A percentile compares a stretch with the other conserved stretches of the same genome.
These are phyloP conservation scores for Chaetomiaceae sp. DNA, from an alignment of 2,329 filamentous ascomycete genomes.

Conservation along the genomic window DNA sequence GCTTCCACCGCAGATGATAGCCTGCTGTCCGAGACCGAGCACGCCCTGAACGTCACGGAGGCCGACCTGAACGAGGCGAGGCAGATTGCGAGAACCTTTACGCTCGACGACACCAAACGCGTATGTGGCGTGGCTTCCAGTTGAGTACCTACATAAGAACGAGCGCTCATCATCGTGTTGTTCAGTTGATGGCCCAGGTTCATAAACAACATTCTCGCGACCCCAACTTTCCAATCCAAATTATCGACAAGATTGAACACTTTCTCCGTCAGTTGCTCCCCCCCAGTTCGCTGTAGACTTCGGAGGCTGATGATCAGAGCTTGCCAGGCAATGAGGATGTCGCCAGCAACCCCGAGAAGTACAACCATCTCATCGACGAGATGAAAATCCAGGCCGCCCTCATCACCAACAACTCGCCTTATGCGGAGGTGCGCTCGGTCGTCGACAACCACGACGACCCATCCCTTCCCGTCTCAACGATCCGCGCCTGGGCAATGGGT, in stretches of 20 bases:
- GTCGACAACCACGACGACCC: conserved; percentile 53
- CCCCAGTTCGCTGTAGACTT: too few species aligned
- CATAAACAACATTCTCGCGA: conserved; percentile 21
- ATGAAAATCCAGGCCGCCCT: conserved; percentile 53
- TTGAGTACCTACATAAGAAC: too few species aligned
- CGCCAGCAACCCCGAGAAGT: conserved; percentile 41
- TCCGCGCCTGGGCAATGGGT: conserved; percentile 51
- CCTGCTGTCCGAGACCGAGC: conserved; percentile 1
- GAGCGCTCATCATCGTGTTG: too few species aligned
- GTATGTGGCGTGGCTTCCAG: conserved; percentile 1
- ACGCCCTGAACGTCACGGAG: conserved; percentile 18
- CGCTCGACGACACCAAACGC: conserved; percentile 20
- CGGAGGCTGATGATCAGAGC: not conserved
- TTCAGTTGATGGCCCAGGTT: conserved; percentile 18
- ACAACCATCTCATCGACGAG: conserved; percentile 45
- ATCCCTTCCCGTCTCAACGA: conserved; percentile 46
- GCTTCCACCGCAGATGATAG: not conserved
- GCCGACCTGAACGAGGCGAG: conserved; percentile 21
- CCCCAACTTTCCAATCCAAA: conserved; percentile 22
- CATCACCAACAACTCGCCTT: conserved; percentile 52
- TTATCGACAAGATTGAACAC: conserved; percentile 20
- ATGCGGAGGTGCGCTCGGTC: conserved; percentile 52
- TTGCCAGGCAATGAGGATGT: conserved; percentile 39
- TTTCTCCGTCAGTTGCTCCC: conserved; percentile 17
- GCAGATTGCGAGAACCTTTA: conserved; percentile 15